phyloP scores from a whole-genome alignment of 169 alveolate species.

The Babesia gibsoni region DNA sequence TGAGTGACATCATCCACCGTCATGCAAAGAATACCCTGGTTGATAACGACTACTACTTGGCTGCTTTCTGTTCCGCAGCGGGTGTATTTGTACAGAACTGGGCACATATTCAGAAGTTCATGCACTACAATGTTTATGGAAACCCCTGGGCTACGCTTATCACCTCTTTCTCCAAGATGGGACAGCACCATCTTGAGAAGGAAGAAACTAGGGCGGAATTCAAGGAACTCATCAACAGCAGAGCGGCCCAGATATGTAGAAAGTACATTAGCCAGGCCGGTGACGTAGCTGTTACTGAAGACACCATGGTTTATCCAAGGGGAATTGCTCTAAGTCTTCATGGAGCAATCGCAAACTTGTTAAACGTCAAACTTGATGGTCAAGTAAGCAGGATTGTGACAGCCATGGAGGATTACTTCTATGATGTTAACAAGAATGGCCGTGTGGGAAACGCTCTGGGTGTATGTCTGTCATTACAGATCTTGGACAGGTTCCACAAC shows the following conservation, averaged over 20 bases:
- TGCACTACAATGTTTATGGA: constrained; percentile 40
- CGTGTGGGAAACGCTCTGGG: constrained; percentile 46
- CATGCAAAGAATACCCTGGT: not conserved
- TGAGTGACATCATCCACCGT: constrained; percentile 11
- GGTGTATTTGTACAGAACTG: constrained; percentile 55
- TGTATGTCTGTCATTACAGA: constrained; percentile 51
- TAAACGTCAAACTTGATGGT: constrained; percentile 48
- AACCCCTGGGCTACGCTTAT: constrained; percentile 44
- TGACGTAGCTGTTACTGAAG: constrained; percentile 20
- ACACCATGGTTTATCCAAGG: too few relatives aligned
- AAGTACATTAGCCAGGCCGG: constrained; percentile 63
- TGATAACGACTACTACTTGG: constrained; percentile 42
- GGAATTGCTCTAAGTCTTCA: constrained; percentile 36
- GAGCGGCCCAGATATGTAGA: constrained; percentile 46
- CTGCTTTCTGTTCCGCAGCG: constrained; percentile 48
- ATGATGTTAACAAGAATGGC: constrained; percentile 12
- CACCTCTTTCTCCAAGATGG: constrained; percentile 57
- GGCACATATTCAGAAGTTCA: constrained; percentile 44
- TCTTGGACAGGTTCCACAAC: constrained; percentile 37
- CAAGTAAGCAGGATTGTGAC: constrained; percentile 30
- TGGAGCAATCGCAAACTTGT: constrained; percentile 63
- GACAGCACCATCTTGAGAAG: constrained; percentile 30
- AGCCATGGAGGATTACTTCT: constrained; percentile 41
- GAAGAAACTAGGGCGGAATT: constrained; percentile 14
- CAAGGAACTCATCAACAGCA: constrained; percentile 43